Conservation (phyloP, 208 protist species). For the Vickermania ingenoplastis region DNA sequence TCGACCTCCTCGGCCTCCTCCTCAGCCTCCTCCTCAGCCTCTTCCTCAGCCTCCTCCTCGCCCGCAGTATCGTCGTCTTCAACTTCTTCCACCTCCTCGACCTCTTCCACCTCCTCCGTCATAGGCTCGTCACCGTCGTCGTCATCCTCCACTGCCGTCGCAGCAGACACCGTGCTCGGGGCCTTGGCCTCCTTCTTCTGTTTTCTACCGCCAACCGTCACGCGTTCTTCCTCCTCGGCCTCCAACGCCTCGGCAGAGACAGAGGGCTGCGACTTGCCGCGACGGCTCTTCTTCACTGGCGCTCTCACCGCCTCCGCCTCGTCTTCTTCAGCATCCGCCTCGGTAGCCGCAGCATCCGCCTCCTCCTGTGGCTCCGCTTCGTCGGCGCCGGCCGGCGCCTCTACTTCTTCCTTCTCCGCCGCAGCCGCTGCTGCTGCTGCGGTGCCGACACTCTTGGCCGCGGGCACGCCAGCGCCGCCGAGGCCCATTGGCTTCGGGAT, state of each 20-base stretch:
- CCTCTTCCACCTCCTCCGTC: neutral
- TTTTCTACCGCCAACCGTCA: too few relatives aligned
- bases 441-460: constrained; percentile 5
- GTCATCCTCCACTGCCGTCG: neutral
- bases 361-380: constrained; percentile 18
- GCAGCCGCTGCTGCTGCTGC: constrained; percentile 2
- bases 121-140: neutral
- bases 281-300: neutral
- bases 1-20: constrained; percentile 13
- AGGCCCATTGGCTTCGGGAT: neutral
- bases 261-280: neutral
- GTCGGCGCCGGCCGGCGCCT: constrained; percentile 12
- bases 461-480: neutral
- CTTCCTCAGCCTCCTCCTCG: constrained; percentile 9
- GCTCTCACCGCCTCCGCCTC: constrained; percentile 4
- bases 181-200: neutral
- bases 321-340: constrained; percentile 7
- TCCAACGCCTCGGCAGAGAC: neutral
- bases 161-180: neutral
- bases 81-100: constrained; percentile 8
- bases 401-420: constrained; percentile 2
- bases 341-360: constrained; percentile 10
- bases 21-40: constrained; percentile 18
- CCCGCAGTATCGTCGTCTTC: constrained; percentile 5
- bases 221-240: neutral